Evolutionary conservation across 305 asterid genomes (phyloP), one percentile per base, ranked within the genome.

Genomic region (Solanum hybrid): DNA sequence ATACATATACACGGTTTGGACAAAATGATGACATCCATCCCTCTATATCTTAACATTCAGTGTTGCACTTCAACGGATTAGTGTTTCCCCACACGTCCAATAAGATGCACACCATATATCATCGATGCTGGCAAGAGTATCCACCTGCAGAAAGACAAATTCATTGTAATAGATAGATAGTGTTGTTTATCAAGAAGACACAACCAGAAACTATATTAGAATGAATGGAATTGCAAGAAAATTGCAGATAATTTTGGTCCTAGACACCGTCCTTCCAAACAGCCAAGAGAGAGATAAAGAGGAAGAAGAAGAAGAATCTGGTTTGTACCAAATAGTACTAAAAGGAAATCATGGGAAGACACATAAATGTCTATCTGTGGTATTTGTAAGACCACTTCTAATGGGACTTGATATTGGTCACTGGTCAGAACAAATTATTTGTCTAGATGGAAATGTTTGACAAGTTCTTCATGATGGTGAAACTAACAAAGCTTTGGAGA

Each of bases 11-110:
- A 51, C 40, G 36, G 77, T 85, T 88, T 38, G 89, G 78, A 81
- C 75, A 87, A 85, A 90, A 31, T 69, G 77, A 78, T 27, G 34
- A 60, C 37, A 78, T 78, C 78, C 66, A 51, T 75, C 51, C 89
- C 80, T 24, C 38, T 10, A 17, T 38, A 72, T 17, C 81, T 92
- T 88, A 90, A 88, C 90, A 75, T 89, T 78, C 36, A 87, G 77
- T 90, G 24, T 89, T 51, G 42, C 90, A 73, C 73, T 89, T 45
- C 82, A 34, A 82, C 2, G 17, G 78, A 78, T 31, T n/a, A 40
- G 38, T 36, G 31, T 72, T 87, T 87, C 86, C 12, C 87, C 87
- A 51, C 29, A 17, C 12, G 7, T 31, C 31, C 75, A 51, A 31
- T 51, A 84, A 84, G 87, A 51, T 19, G 87, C 87, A 19, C 36